A percentile compares a stretch with the other conserved stretches of the same genome.
These are phyloP conservation scores for Pythium aquatile DNA, from an alignment of 352 stramenopile genomes.

Conservation along the genomic window DNA sequence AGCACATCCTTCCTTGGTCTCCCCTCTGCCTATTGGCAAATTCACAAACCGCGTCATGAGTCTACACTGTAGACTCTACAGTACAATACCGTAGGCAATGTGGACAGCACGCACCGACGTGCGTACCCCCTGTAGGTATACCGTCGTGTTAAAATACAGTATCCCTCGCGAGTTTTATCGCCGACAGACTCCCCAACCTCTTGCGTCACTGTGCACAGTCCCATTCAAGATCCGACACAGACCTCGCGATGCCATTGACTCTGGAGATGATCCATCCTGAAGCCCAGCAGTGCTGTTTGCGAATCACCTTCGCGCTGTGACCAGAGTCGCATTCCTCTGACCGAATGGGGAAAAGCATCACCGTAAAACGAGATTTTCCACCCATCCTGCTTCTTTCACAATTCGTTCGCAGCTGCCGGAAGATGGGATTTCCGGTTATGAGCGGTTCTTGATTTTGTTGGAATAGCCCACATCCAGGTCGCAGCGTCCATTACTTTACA, in stretches of 20 bases:
- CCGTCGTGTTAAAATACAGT: neutral
- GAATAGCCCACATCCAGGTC: neutral
- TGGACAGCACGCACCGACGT: neutral
- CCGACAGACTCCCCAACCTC: neutral
- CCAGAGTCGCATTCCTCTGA: constrained; percentile 7
- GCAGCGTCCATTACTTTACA: too few relatives aligned
- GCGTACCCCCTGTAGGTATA: constrained; percentile 3
- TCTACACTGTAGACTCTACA: neutral
- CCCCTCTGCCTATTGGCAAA: too few relatives aligned
- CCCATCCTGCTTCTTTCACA: neutral
- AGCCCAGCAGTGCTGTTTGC: constrained; percentile 3
- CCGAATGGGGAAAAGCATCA: neutral
- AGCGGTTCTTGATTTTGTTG: neutral
- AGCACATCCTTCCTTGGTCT: neutral
- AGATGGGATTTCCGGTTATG: neutral
- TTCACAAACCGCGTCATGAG: too few relatives aligned
- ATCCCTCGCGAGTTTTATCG: neutral
- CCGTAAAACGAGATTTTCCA: neutral
- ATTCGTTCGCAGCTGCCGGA: constrained; percentile 1
- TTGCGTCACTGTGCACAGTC: neutral
- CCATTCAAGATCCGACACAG: neutral
- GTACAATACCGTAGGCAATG: neutral
- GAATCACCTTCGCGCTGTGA: neutral
- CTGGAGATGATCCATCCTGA: constrained; percentile 20
- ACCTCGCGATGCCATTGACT: neutral